Base-by-base conservation (phyloP, 106 monocot genomes). In the Dendrobium nobile region DNA sequence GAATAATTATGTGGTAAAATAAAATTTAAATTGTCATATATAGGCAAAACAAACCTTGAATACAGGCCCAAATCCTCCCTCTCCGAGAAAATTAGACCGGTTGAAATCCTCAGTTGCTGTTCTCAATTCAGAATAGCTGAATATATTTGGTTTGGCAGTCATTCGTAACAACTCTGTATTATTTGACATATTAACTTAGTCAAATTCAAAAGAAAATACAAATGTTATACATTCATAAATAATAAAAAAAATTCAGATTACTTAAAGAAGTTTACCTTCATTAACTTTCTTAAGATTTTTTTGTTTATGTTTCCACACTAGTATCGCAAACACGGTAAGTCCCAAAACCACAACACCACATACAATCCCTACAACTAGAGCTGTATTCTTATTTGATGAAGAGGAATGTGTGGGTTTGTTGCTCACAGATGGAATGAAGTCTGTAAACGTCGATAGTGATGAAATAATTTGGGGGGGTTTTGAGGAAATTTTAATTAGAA, bases 21-120 rank as follows among this genome's bases (percentile, higher is more conserved):
- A 6, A 72, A 72, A 3, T 1, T 72, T 40, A 15, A 72, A 37
- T 72, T 13, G 20, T 22, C 61, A 61, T 9, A 61, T 22, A 22
- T 5, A 27, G 27, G n/a, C 27, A 74, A 43, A 43, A 5, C 76
- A 51, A 41, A 93, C 93, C 91, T 93, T 93, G 80, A 72, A 87
- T 24, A 93, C 93, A 74, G 84, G 7, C 0, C 93, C 91, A 86
- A 90, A 93, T 80, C 93, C 93, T 72, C 93, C 93, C 77, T 90
- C 84, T 82, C 93, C 93, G 24, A 93, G 89, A 59, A 82, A 80
- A 86, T 93, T 93, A 43, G 72, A 68, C 79, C 78, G n/a, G 84
- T 67, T 85, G 75, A 93, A 93, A 75, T 83, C 84, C 58, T 89
- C 84, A 22, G 93, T 93, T 55, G 89, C 90, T 22, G 80, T 54